A percentile compares a stretch with the other conserved stretches of the same genome.
Conservation (phyloP, 2,329 filamentous ascomycete genomes). For the Tolypocladium tropicale region DNA sequence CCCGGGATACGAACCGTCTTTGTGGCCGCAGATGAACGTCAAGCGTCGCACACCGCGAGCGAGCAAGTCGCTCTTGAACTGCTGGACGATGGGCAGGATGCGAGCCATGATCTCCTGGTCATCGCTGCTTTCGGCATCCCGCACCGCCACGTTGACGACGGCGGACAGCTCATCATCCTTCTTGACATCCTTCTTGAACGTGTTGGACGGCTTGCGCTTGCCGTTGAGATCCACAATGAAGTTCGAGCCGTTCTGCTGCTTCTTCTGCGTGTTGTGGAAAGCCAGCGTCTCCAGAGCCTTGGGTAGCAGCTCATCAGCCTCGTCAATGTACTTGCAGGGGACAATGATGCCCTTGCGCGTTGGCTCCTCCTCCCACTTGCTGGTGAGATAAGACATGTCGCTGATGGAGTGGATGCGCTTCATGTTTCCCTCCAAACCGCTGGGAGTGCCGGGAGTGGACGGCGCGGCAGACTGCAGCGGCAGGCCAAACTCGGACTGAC, state of each 20-base stretch:
- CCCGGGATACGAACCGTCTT: constrained; percentile 86
- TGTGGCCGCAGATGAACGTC: constrained; percentile 93
- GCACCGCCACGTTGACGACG: constrained; percentile 85
- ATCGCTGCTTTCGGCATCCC: constrained; percentile 73
- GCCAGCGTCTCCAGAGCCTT: constrained; percentile 82
- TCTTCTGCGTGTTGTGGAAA: constrained; percentile 44
- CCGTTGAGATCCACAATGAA: constrained; percentile 63
- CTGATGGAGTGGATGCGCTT: constrained; percentile 90
- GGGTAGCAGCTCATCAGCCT: constrained; percentile 76
- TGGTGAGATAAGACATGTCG: constrained; percentile 83
- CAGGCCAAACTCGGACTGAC: constrained; percentile 80
- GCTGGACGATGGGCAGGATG: constrained; percentile 64
- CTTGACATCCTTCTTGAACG: constrained; percentile 13
- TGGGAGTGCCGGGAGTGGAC: constrained; percentile 72
- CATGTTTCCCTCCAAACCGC: constrained; percentile 47
- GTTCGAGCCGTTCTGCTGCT: constrained; percentile 38
- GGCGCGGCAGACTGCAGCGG: constrained; percentile 70
- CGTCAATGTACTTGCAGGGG: constrained; percentile 86
- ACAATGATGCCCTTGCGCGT: constrained; percentile 88
- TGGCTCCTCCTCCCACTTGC: constrained; percentile 64
- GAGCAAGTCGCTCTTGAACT: constrained; percentile 75
- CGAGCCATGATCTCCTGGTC: constrained; percentile 72
- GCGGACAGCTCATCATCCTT: constrained; percentile 74
- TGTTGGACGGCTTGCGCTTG: constrained; percentile 48
- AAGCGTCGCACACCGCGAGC: constrained; percentile 75